Evolutionary conservation across 768 basidiomycete genomes (phyloP).

Genomic region (Mycena venus): DNA sequence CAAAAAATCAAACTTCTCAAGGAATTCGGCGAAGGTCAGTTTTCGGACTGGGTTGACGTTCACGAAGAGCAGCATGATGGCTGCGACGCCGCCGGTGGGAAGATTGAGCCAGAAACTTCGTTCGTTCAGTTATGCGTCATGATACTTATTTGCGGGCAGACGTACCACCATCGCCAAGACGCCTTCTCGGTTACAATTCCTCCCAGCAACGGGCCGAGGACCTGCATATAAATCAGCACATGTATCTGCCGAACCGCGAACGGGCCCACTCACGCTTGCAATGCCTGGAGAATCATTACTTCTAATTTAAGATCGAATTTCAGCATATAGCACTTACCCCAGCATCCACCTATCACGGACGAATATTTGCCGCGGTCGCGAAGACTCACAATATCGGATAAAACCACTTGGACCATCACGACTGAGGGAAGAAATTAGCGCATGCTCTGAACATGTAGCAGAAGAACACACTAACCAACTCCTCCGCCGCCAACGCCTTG

Average conservation of each 20-base stretch:
- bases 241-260: background rate
- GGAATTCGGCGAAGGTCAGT: conserved; percentile 18
- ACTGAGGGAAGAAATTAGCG: background rate
- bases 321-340: conserved; percentile 9
- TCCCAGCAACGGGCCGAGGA: conserved; percentile 10
- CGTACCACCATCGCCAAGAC: conserved; percentile 21
- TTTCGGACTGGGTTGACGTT: conserved; percentile 16
- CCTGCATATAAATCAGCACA: background rate
- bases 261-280: background rate
- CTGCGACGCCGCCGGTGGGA: conserved; percentile 21
- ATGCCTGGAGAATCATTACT: background rate
- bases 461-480: background rate
- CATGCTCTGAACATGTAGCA: background rate
- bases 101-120: conserved; percentile 22
- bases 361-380: conserved; percentile 25
- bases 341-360: conserved; percentile 23
- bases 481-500: conserved; percentile 26
- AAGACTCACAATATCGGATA: conserved; percentile 28
- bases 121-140: background rate
- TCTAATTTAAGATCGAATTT: background rate
- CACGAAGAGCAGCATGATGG: conserved; percentile 15
- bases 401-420: conserved; percentile 25
- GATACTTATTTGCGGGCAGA: background rate
- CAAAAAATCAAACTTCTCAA: conserved; percentile 20
- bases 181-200: conserved; percentile 17